Percentiles rank a stretch among this genome's conserved stretches.
Evolutionary conservation across 352 stramenopile species (phyloP).

Genomic region (Phytopythium delawarense): DNA sequence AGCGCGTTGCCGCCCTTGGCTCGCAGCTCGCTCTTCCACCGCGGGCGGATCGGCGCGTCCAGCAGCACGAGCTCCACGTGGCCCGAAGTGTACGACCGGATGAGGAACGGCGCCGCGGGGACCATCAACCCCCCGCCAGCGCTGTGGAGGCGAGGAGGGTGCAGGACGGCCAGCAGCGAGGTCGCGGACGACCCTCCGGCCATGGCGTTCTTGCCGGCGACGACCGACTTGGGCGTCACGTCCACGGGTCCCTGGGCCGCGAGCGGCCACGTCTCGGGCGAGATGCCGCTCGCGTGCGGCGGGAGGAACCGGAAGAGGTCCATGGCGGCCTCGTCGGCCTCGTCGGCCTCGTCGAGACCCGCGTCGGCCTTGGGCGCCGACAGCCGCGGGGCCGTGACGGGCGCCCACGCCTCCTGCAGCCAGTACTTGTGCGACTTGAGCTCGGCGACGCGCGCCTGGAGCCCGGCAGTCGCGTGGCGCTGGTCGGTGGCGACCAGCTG

Average conservation of each 20-base stretch:
- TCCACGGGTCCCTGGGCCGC: slow-evolving; percentile 64
- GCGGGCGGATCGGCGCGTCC: slow-evolving; percentile 51
- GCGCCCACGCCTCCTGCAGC: slow-evolving; percentile 63
- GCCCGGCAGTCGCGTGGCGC: slow-evolving; percentile 10
- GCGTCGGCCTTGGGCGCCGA: slow-evolving; percentile 11
- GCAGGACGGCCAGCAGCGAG: slow-evolving; percentile 51
- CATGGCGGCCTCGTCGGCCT: slow-evolving; percentile 9
- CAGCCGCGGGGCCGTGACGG: slow-evolving; percentile 7
- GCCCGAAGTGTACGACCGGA: slow-evolving; percentile 66
- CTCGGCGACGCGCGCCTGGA: slow-evolving; percentile 41
- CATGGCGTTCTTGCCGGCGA: slow-evolving; percentile 49
- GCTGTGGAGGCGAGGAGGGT: slow-evolving; percentile 17
- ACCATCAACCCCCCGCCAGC: slow-evolving; percentile 18
- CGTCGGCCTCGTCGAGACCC: neutral
- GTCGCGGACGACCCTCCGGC: slow-evolving; percentile 36
- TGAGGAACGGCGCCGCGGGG: slow-evolving; percentile 48
- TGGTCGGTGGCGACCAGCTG: slow-evolving; percentile 5
- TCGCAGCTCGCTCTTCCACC: slow-evolving; percentile 41
- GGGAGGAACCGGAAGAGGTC: slow-evolving; percentile 40
- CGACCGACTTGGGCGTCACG: slow-evolving; percentile 46
- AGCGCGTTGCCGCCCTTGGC: slow-evolving; percentile 18
- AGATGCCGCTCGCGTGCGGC: slow-evolving; percentile 69
- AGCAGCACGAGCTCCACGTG: slow-evolving; percentile 74
- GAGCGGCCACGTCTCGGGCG: slow-evolving; percentile 69
- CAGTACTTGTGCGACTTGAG: slow-evolving; percentile 86